These are phyloP conservation scores for Flaveria ramosissima DNA, from an alignment of 129 eudicot species.

Conservation along the genomic window DNA sequence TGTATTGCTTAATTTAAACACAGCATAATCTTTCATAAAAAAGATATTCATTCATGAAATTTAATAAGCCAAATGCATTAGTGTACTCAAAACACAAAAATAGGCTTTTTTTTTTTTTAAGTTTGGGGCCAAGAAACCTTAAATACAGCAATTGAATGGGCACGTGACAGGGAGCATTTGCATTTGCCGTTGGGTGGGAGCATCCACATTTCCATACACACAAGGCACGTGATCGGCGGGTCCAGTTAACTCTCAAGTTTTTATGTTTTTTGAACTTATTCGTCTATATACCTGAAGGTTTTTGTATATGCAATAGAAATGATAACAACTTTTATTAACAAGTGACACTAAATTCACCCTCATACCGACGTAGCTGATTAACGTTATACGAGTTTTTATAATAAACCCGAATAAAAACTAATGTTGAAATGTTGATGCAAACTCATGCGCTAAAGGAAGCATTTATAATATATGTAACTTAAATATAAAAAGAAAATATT, in stretches of 20 bases:
- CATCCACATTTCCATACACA: constrained; percentile 36
- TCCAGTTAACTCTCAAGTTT: constrained; percentile 6
- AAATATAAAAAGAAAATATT: no score
- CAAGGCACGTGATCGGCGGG: constrained; percentile 45
- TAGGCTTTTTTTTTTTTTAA: not conserved
- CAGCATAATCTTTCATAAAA: not conserved
- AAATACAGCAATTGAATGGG: constrained; percentile 46
- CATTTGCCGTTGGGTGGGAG: constrained; percentile 34
- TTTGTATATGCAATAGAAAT: no score
- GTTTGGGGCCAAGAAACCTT: constrained; percentile 34
- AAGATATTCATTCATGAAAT: not conserved
- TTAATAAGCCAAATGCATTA: not conserved
- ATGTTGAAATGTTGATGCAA: no score
- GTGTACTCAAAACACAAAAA: not conserved
- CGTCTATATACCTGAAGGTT: not conserved
- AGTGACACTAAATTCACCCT: no score
- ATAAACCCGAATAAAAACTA: no score
- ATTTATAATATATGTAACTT: no score
- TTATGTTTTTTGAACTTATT: not conserved
- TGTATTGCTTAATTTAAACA: no score
- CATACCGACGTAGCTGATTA: no score
- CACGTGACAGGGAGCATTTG: constrained; percentile 42
- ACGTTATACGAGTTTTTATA: no score
- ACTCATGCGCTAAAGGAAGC: no score
- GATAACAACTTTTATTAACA: no score